Conservation (phyloP, 2,329 filamentous ascomycete genomes). For the Gaeumannomyces sp. region DNA sequence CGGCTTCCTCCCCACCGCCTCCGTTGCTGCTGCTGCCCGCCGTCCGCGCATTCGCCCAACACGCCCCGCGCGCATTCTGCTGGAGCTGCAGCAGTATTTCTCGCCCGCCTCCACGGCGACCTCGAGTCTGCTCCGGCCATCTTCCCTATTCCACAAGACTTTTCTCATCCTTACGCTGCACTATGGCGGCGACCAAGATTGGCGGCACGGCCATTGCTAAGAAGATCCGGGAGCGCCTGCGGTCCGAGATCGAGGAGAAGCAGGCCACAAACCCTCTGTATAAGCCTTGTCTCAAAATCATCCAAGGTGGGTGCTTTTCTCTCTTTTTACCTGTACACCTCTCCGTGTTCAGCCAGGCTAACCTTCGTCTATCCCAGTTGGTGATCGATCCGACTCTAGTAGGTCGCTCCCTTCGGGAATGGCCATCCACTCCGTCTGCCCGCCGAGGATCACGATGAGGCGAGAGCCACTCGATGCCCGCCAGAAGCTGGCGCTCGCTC, state of each 20-base stretch:
- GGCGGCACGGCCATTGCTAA: slow-evolving; percentile 95
- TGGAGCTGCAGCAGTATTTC: not conserved
- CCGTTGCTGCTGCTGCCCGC: not conserved
- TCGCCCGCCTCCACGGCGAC: not conserved
- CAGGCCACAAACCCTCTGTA: slow-evolving; percentile 82
- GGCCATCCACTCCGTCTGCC: not conserved
- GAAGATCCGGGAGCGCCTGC: slow-evolving; percentile 76
- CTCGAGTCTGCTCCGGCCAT: not conserved
- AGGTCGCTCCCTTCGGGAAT: slow-evolving; percentile 30
- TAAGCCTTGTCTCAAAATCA: slow-evolving; percentile 84
- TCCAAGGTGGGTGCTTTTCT: slow-evolving; percentile 63
- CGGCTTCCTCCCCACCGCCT: not conserved
- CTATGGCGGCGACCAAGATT: slow-evolving; percentile 85
- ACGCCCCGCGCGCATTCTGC: not conserved
- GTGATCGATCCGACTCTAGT: slow-evolving; percentile 89
- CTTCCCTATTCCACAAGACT: not conserved
- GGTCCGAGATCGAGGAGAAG: slow-evolving; percentile 71
- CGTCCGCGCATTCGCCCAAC: not conserved
- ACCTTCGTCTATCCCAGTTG: slow-evolving; percentile 51
- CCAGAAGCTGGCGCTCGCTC: not conserved
- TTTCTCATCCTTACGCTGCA: slow-evolving; percentile 45
- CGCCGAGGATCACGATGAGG: not conserved
- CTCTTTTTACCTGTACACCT: slow-evolving; percentile 11
- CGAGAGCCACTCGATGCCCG: not conserved
- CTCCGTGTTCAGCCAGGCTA: slow-evolving; percentile 4